Evolutionary conservation across 176 grass and related monocot genomes (phyloP).

Genomic region (Triticum urartu): DNA sequence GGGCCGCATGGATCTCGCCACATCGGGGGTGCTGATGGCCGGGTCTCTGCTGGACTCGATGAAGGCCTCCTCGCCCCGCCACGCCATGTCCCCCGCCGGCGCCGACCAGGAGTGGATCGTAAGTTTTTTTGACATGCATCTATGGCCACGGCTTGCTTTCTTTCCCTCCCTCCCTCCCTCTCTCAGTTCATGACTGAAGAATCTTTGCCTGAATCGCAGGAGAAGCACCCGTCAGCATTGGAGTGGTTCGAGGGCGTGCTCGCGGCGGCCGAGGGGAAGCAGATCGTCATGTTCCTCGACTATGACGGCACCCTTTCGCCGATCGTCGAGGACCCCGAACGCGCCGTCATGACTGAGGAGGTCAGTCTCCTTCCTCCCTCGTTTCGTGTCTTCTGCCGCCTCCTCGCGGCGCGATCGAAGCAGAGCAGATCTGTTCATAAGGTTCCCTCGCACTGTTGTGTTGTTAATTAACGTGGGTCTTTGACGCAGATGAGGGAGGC

Average conservation of each 20-base stretch:
- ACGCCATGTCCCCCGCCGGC: constrained; percentile 9
- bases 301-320: constrained; percentile 96
- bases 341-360: constrained; percentile 68
- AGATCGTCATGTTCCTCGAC: constrained; percentile 86
- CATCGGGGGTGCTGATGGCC: neutral
- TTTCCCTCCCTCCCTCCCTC: too few relatives aligned
- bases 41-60: constrained; percentile 53
- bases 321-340: constrained; percentile 83
- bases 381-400: neutral
- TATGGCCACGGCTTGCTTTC: neutral
- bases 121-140: neutral
- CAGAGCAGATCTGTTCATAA: constrained; percentile 9
- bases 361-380: neutral
- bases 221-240: constrained; percentile 76
- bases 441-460: neutral
- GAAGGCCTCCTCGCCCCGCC: constrained; percentile 67
- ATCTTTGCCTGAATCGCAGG: constrained; percentile 29
- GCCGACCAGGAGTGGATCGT: constrained; percentile 60
- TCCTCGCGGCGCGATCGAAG: neutral
- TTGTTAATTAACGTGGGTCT: neutral
- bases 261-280: constrained; percentile 54
- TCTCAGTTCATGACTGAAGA: neutral
- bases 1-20: constrained; percentile 35
- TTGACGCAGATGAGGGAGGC: constrained; percentile 67
- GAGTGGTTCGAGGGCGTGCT: constrained; percentile 45